phyloP scores from a whole-genome alignment of 306 rosid species.

The Dicorynia guianensis region DNA sequence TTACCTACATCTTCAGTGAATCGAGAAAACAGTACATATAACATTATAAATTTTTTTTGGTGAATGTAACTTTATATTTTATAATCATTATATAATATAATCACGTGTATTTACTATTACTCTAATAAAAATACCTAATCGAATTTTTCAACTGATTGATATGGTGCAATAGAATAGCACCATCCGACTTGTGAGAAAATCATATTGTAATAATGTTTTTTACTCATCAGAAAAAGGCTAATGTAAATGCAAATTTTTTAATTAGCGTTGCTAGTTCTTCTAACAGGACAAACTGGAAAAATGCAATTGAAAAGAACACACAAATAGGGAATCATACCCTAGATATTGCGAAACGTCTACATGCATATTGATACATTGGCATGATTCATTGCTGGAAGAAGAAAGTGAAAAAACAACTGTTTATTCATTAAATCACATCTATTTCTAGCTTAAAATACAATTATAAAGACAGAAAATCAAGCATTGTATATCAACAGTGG shows the following conservation, averaged over 20 bases:
- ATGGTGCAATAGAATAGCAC: too few species aligned
- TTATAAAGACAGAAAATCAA: constrained; percentile 41
- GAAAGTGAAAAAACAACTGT: neutral
- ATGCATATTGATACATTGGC: constrained; percentile 44
- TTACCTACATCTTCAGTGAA: too few species aligned
- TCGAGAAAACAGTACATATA: too few species aligned
- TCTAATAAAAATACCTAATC: too few species aligned
- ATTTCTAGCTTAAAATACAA: constrained; percentile 52
- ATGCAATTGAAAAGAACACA: constrained; percentile 32
- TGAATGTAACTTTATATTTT: too few species aligned
- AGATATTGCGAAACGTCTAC: constrained; percentile 44
- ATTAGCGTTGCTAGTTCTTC: neutral
- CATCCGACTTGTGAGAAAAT: too few species aligned
- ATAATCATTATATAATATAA: too few species aligned
- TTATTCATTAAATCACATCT: constrained; percentile 48
- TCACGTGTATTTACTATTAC: too few species aligned
- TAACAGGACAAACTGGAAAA: constrained; percentile 20
- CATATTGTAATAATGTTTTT: neutral
- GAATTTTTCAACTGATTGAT: too few species aligned
- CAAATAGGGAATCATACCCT: constrained; percentile 36
- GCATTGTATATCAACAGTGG: constrained; percentile 54
- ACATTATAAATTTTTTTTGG: too few species aligned
- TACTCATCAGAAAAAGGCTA: neutral
- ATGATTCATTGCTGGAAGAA: constrained; percentile 17
- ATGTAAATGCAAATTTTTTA: too few species aligned